These are phyloP conservation scores for Daldinia grandis DNA, from an alignment of 495 filamentous ascomycete species.

Conservation along the genomic window DNA sequence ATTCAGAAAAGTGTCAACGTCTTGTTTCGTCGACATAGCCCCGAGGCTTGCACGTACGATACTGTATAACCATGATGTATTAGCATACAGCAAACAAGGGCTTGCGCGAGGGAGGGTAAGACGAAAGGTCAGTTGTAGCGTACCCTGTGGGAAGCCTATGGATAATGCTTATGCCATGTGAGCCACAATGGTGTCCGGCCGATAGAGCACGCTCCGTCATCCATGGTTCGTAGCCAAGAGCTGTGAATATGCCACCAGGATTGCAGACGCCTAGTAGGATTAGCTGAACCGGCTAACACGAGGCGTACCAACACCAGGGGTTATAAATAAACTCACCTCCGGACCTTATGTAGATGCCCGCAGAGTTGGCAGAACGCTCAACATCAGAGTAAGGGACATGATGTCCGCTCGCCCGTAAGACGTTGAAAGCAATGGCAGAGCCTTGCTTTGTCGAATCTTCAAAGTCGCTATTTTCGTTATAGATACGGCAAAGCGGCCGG, in stretches of 20 bases:
- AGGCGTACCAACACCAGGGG: conserved; percentile 56
- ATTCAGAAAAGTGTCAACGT: conserved; percentile 65
- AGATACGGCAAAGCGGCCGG: conserved; percentile 63
- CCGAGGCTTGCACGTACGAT: conserved; percentile 74
- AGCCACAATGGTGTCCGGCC: conserved; percentile 69
- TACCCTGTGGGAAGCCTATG: conserved; percentile 63
- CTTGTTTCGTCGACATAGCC: conserved; percentile 71
- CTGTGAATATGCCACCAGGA: conserved; percentile 56
- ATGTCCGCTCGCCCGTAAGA: conserved; percentile 61
- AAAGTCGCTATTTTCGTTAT: conserved; percentile 64
- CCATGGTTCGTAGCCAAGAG: conserved; percentile 60
- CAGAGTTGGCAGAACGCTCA: conserved; percentile 67
- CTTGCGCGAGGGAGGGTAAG: conserved; percentile 19
- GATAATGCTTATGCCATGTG: conserved; percentile 58
- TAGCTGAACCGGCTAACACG: conserved; percentile 58
- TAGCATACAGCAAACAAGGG: conserved; percentile 12
- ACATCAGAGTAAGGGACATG: conserved; percentile 67
- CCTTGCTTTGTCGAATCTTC: conserved; percentile 69
- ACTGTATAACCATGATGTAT: conserved; percentile 41
- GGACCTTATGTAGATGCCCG: conserved; percentile 72
- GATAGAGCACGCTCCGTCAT: conserved; percentile 69
- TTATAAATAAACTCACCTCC: conserved; percentile 63
- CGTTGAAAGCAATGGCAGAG: conserved; percentile 75
- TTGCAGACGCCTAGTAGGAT: conserved; percentile 56
- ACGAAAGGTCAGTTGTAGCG: conserved; percentile 43